Base-by-base conservation (phyloP, 2,329 filamentous ascomycete genomes). In the Colletotrichum sp. region DNA sequence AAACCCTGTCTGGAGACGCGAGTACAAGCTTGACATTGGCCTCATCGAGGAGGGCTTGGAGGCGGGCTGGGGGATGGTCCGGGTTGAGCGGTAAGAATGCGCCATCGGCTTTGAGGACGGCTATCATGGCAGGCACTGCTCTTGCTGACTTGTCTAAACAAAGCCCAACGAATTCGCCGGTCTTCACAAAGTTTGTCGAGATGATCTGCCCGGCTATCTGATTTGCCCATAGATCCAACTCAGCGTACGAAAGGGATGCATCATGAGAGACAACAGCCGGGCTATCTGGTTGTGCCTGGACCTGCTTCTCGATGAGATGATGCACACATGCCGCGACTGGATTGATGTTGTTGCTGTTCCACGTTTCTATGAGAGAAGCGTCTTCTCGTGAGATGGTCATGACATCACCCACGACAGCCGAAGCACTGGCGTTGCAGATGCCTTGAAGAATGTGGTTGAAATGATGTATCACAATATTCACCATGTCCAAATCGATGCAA, bases 41-140 rank as follows among this genome's bases (percentile, higher is more conserved):
- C 30, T 76, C 55, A n/a, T 73, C 24, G 1, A 76, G 30, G 3
- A 72, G 34, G n/a, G 38, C 24, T 36, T 72, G 61, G 5, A 66
- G 59, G 6, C 71, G 63, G 18, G 63, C 71, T 43, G 63, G 34
- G 2, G 63, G 62, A 34, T 62, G 59, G 21, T 52, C 43, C 7
- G 71, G 63, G 3, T 73, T 68, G n/a, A 69, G 71, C 13, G 58
- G 64, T 12, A 69, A 8, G 34, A 73, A 73, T 6, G 70, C 71
- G 4, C 64, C 55, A 14, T 59, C 71, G 14, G 71, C 64, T 32
- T 72, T 72, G 24, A 66, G 26, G 8, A 66, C 55, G n/a, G 62
- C 69, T 24, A 72, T 7, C 52, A 72, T 66, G 12, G 69, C 32
- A 1, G 63, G 32, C 3, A 67, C 32, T 7, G 69, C 69, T 24